Conservation (phyloP, 129 eudicot genomes). For the Flaveria sonorensis region DNA sequence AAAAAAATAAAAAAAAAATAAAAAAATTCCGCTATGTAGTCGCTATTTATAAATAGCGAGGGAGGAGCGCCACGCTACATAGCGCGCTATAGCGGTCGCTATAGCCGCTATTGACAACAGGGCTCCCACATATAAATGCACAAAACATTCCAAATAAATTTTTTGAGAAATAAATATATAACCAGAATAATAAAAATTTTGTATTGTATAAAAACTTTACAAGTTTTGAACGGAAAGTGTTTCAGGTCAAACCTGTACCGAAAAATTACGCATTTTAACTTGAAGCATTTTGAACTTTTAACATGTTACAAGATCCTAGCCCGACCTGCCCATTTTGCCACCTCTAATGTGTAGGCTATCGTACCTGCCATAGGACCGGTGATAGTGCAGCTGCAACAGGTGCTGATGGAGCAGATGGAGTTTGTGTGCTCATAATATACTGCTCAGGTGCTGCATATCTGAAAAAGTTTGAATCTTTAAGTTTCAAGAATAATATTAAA, state of each 20-base stretch:
- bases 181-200: neutral
- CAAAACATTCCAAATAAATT: neutral
- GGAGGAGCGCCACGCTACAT: too few relatives aligned
- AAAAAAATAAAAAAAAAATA: too few relatives aligned
- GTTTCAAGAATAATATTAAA: neutral
- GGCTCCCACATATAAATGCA: neutral
- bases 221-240: neutral
- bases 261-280: neutral
- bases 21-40: too few relatives aligned
- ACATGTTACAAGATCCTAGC: neutral
- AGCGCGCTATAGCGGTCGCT: too few relatives aligned
- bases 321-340: neutral
- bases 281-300: neutral
- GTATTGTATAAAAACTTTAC: neutral
- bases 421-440: constrained; percentile 99
- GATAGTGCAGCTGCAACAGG: constrained; percentile 98
- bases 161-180: neutral
- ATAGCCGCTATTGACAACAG: too few relatives aligned
- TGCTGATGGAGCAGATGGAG: constrained; percentile 98
- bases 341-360: neutral
- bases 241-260: neutral
- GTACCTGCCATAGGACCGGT: constrained; percentile 98
- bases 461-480: constrained; percentile 11
- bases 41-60: too few relatives aligned
- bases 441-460: constrained; percentile 99